These are phyloP conservation scores for Rubus idaeus DNA, from an alignment of 306 rosid genomes.

Conservation along the genomic window DNA sequence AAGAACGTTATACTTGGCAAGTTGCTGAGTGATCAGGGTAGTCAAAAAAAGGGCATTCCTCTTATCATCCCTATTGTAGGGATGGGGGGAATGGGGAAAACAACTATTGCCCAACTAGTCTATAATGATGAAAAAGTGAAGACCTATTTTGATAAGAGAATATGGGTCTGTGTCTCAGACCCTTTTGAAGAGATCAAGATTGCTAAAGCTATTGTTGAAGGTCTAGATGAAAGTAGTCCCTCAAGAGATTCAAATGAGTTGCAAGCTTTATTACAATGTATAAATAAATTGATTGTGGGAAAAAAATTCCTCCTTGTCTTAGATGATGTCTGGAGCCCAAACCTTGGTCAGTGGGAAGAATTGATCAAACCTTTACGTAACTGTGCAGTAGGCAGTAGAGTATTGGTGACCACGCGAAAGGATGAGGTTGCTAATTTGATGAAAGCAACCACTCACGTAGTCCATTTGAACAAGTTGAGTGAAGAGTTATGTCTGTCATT, in stretches of 20 bases:
- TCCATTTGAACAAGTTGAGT: not conserved
- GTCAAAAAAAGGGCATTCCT: not conserved
- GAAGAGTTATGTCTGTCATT: not conserved
- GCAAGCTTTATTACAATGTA: accelerated
- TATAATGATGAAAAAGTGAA: not conserved
- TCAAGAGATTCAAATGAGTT: not conserved
- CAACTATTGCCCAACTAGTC: not conserved
- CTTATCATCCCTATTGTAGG: slow-evolving; percentile 1
- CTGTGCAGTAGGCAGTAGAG: slow-evolving; percentile 1
- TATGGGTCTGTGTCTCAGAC: slow-evolving; percentile 17
- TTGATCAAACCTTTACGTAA: not conserved
- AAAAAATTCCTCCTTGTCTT: slow-evolving; percentile 14
- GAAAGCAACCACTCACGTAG: not conserved
- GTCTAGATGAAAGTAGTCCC: not conserved
- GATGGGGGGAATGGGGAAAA: slow-evolving; percentile 15
- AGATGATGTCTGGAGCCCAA: slow-evolving; percentile 25
- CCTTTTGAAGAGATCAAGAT: not conserved
- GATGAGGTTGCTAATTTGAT: not conserved
- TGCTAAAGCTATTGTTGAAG: not conserved
- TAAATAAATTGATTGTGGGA: not conserved
- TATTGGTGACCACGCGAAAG: slow-evolving; percentile 16
- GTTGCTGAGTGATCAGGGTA: not conserved
- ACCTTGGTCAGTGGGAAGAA: not conserved
- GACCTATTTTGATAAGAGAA: not conserved
- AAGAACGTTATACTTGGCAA: not conserved